A percentile compares a stretch with the other conserved stretches of the same genome.
phyloP scores from a whole-genome alignment of 768 basidiomycete species.

The Neoboletus brunneissimus region DNA sequence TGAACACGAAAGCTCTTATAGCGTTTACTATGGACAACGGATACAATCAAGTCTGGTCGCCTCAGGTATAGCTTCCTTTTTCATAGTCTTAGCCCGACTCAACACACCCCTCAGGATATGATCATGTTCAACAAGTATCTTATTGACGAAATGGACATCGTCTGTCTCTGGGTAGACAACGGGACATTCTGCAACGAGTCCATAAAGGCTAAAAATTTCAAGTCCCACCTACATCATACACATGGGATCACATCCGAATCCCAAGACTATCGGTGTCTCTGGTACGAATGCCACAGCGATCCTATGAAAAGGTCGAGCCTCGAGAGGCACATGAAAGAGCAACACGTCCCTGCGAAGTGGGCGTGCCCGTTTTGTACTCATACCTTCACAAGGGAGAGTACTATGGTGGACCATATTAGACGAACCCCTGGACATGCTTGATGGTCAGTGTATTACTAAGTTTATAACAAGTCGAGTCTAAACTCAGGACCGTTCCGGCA shows the following conservation, averaged over 20 bases:
- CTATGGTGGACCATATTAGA: background rate
- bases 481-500: no score
- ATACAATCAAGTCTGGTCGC: background rate
- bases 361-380: background rate
- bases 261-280: slow-evolving; percentile 4
- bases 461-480: background rate
- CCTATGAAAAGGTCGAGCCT: slow-evolving; percentile 11
- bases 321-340: slow-evolving; percentile 9
- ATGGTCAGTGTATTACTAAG: background rate
- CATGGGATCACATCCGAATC: slow-evolving; percentile 7
- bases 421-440: background rate
- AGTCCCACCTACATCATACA: background rate
- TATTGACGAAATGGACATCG: background rate
- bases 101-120: background rate
- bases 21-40: background rate
- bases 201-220: background rate
- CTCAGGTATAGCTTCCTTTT: background rate
- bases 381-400: slow-evolving; percentile 3
- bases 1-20: background rate
- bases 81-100: background rate
- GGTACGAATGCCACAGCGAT: background rate
- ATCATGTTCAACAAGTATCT: background rate
- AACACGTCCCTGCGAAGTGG: slow-evolving; percentile 11
- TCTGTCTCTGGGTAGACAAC: slow-evolving; percentile 6
- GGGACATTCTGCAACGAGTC: background rate